phyloP scores from a whole-genome alignment of 2,329 filamentous ascomycete species.

The Coniochaeta pulveracea region DNA sequence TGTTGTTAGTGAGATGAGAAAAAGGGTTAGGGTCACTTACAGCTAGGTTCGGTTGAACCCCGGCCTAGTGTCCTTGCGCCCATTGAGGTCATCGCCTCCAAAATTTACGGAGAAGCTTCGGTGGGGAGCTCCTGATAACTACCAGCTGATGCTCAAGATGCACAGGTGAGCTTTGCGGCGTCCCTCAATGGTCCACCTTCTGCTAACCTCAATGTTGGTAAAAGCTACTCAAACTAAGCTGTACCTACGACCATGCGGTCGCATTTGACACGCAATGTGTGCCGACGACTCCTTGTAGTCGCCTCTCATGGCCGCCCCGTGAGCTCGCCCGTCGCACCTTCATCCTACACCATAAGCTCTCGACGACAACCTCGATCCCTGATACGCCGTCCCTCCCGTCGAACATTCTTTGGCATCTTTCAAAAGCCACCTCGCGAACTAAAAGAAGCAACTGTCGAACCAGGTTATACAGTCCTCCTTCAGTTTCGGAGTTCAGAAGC shows the following conservation, averaged over 20 bases:
- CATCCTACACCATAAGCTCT: too few relatives aligned
- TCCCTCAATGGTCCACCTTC: too few relatives aligned
- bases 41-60: too few relatives aligned
- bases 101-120: conserved; percentile 5
- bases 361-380: conserved; percentile 6
- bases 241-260: conserved; percentile 37
- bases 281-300: conserved; percentile 37
- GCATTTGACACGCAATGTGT: conserved; percentile 47
- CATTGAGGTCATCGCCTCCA: conserved; percentile 13
- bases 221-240: neutral
- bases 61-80: too few relatives aligned
- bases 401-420: conserved; percentile 55
- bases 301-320: conserved; percentile 9
- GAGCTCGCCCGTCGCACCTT: conserved; percentile 8
- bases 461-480: conserved; percentile 61
- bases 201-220: too few relatives aligned
- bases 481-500: conserved; percentile 53
- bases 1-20: too few relatives aligned
- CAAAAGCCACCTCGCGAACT: conserved; percentile 45
- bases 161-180: conserved; percentile 8
- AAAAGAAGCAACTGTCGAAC: conserved; percentile 53
- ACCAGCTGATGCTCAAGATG: conserved; percentile 9
- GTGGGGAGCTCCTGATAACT: conserved; percentile 1
- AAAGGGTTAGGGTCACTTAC: too few relatives aligned
- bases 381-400: conserved; percentile 16